phyloP scores from a whole-genome alignment of 2,329 filamentous ascomycete genomes.

The Chrysoporthe deuterocubensis region DNA sequence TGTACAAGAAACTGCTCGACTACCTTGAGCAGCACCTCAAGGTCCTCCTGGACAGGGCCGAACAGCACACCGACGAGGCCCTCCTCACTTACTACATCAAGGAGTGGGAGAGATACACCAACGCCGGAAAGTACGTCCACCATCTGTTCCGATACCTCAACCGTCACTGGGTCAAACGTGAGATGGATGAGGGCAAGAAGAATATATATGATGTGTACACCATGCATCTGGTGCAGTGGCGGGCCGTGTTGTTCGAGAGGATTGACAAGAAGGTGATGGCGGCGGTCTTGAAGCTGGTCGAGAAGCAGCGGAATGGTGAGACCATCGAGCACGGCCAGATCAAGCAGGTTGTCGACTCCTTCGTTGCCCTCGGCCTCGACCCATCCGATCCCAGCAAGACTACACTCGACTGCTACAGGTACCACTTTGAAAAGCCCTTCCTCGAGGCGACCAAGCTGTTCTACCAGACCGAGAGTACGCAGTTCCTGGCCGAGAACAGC shows the following conservation, averaged over 20 bases:
- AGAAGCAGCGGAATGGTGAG: slow-evolving; percentile 96
- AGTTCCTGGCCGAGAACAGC: slow-evolving; percentile 94
- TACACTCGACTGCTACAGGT: slow-evolving; percentile 92
- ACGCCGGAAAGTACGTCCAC: slow-evolving; percentile 95
- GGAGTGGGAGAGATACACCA: slow-evolving; percentile 96
- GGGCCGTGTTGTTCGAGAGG: slow-evolving; percentile 82
- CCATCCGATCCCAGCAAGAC: slow-evolving; percentile 92
- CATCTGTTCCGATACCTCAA: slow-evolving; percentile 97
- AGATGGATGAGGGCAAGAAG: slow-evolving; percentile 99
- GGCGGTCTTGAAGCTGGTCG: slow-evolving; percentile 90
- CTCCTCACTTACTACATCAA: slow-evolving; percentile 91
- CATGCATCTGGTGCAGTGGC: slow-evolving; percentile 93
- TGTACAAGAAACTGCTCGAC: slow-evolving; percentile 87
- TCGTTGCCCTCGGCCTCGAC: slow-evolving; percentile 91
- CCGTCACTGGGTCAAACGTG: slow-evolving; percentile 97
- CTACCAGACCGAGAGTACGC: slow-evolving; percentile 89
- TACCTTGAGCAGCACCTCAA: slow-evolving; percentile 81
- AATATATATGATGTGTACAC: slow-evolving; percentile 98
- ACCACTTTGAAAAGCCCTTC: slow-evolving; percentile 92
- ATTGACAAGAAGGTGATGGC: slow-evolving; percentile 92
- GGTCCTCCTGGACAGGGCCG: slow-evolving; percentile 72
- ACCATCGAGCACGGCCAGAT: slow-evolving; percentile 97
- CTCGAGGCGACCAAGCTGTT: slow-evolving; percentile 81
- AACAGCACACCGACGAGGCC: slow-evolving; percentile 84
- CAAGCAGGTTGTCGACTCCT: slow-evolving; percentile 95